Evolutionary conservation across 805 yeast species (phyloP), one percentile per base, ranked within the genome.

Genomic region (Saturnispora besseyi): DNA sequence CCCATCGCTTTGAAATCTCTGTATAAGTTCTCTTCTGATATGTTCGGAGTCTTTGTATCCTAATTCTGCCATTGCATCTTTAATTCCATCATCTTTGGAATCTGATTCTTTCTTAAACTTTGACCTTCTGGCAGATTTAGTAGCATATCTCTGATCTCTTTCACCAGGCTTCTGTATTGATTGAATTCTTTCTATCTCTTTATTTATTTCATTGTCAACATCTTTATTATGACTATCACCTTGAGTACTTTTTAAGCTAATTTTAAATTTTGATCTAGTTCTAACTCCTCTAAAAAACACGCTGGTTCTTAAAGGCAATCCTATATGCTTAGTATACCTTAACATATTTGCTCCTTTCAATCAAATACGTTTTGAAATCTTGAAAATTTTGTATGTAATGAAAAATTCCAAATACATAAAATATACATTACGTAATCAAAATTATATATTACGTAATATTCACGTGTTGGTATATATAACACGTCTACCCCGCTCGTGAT

Each of bases 1-100:
- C 1, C 62, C 61, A 48, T 60, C 64, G 11, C 45, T 32, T 34
- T 52, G 50, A 41, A 65, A 63, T 34, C 53, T 54, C 12, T 45
- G 45, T 30, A 52, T 57, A 15, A 65, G 41, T 38, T 62, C 66
- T 28, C 55, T 42, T 34, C 57, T 61, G 7, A 65, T 62, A 36
- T 58, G 55, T 9, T 60, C 59, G 0, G 67, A 60, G 2, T 58
- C 52, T 50, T 63, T 62, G 36, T 47, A 53, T 24, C 51, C 42
- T 33, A 55, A 18, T 6, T 46, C n/a, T 10, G 46, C 32, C 18
- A 46, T 41, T 6, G 48, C 18, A 12, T 45, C 45, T n/a, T 49
- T 33, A 15, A 37, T 33, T 21, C 32, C 36, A 29, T 24, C 21
- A n/a, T 33, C 26, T 10, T 41, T 30, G 18, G 21, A 21, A 33